Evolutionary conservation across 2,329 filamentous ascomycete species (phyloP), one percentile per base, ranked within the genome.

Genomic region (Xylariaceae sp.): DNA sequence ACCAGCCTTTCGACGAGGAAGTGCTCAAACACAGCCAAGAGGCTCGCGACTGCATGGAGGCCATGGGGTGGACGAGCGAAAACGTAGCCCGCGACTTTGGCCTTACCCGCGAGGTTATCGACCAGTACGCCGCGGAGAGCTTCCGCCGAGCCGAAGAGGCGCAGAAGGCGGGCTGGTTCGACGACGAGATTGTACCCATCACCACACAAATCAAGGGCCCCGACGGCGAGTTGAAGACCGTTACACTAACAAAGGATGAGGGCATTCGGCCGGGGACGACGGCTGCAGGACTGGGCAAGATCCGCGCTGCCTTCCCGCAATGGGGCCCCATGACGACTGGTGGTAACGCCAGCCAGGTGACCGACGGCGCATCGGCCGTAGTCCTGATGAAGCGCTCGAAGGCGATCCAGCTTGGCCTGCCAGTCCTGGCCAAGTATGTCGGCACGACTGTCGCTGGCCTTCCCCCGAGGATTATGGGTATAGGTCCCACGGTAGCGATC

Each of bases 1-100:
- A 86, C 37, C 74, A 83, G 59, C 86, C 89, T 3, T 94, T 97
- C 74, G 86, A 91, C 72, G 85, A 88, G 60, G 85, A 87, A 59
- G 85, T 97, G 55, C 77, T 90, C 40, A 71, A 77, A 64, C 77
- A 81, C 67, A 88, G 82, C 75, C 88, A 91, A 70, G 91, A 97
- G 70, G 83, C 91, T 0, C 74, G 74, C 40, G 93, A 97, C 76
- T 94, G 92, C 80, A 84, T 93, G 84, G 84, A 92, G 81, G 89
- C 93, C 62, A 99, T 99, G 94, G 94, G 94, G 18, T 95, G 96
- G 84, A 99, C 94, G 2, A 93, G 88, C 55, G 94, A 99, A 79
- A 97, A 97, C 70, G 92, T 99, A 23, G 91, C 88, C 65, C 85
- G 85, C 42, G 94, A 97, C 76, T 97, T 97, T 73, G 84, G 88